Percentiles rank a stretch among this genome's conserved stretches.
phyloP scores from a whole-genome alignment of 2,329 filamentous ascomycete genomes.

The Escovopsis sp. region DNA sequence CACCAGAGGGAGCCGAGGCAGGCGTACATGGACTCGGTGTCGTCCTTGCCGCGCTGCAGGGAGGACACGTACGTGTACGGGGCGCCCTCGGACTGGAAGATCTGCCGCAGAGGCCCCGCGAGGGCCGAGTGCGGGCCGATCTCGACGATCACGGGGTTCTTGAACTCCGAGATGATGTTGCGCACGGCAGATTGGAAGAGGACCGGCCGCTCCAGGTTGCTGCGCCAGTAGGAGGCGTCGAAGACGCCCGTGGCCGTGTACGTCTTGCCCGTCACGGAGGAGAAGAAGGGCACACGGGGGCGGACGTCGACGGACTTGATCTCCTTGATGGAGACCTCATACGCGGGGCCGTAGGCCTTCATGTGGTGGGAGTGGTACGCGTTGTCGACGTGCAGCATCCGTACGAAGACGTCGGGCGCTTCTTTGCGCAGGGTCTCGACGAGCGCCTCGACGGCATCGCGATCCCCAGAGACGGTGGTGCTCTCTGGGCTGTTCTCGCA shows the following conservation, averaged over 20 bases:
- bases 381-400: constrained; percentile 3
- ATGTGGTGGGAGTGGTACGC: constrained; percentile 6
- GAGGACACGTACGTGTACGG: background rate
- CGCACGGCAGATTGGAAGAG: background rate
- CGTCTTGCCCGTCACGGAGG: background rate
- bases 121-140: background rate
- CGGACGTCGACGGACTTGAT: background rate
- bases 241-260: background rate
- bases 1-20: background rate
- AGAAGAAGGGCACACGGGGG: background rate
- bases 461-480: background rate
- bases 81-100: background rate
- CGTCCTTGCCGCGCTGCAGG: background rate
- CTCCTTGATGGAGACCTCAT: background rate
- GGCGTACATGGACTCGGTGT: background rate
- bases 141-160: background rate
- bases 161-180: background rate
- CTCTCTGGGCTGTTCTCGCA: background rate
- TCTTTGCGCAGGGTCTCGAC: background rate
- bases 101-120: background rate
- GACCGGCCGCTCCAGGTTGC: background rate
- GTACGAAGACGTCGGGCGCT: background rate
- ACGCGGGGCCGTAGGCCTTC: background rate
- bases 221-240: background rate
- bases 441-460: background rate